Percentiles rank a stretch among this genome's conserved stretches.
Evolutionary conservation across 192 early-diverging fungal species (phyloP).

Genomic region (Dimargaris xerosporica): DNA sequence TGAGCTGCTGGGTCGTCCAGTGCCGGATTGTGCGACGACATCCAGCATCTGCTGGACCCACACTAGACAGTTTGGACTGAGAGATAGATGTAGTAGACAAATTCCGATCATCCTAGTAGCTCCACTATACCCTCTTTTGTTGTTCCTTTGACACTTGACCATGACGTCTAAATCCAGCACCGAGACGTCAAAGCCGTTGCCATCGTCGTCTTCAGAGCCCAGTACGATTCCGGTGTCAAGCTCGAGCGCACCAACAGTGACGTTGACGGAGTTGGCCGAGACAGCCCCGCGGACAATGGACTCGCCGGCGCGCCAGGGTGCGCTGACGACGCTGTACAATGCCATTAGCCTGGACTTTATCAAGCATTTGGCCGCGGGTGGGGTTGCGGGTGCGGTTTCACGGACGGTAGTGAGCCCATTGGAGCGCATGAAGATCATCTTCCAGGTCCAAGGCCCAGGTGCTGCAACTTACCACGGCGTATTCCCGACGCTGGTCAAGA

Average conservation of each 20-base stretch:
- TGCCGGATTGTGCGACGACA: too few species aligned
- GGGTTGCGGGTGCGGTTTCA: slow-evolving; percentile 59
- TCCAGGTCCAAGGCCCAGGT: slow-evolving; percentile 43
- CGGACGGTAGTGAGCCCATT: slow-evolving; percentile 66
- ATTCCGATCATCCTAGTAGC: too few species aligned
- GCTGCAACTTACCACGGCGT: slow-evolving; percentile 51
- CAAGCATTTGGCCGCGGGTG: slow-evolving; percentile 63
- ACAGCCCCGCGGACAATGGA: background rate
- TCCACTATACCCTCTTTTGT: too few species aligned
- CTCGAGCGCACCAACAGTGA: background rate
- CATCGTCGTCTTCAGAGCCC: background rate
- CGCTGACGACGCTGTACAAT: too few species aligned
- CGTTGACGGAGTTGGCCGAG: background rate
- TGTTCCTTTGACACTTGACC: too few species aligned
- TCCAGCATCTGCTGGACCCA: too few species aligned
- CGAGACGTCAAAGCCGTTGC: too few species aligned
- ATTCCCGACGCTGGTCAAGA: slow-evolving; percentile 50
- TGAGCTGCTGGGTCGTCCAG: too few species aligned
- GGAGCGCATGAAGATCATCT: slow-evolving; percentile 74
- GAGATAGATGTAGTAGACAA: too few species aligned
- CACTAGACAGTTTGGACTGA: too few species aligned
- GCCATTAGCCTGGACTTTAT: slow-evolving; percentile 13
- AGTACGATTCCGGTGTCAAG: background rate
- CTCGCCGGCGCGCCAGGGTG: too few species aligned
- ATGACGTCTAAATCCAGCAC: too few species aligned